phyloP scores from a whole-genome alignment of 352 stramenopile species.

The Phytophthora tentaculata region DNA sequence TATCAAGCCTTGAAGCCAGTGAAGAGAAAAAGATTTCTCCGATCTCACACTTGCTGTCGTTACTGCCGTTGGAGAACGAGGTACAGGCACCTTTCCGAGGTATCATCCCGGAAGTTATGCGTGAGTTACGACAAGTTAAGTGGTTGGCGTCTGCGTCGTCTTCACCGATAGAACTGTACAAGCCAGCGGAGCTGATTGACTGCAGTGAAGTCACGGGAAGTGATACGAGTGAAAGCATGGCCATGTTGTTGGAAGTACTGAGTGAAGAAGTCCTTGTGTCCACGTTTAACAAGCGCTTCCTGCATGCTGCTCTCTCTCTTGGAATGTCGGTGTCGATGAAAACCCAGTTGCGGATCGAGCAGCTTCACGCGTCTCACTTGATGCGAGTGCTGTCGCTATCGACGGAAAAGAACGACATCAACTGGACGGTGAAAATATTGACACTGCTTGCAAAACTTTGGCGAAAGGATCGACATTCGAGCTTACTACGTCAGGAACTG shows the following conservation, averaged over 20 bases:
- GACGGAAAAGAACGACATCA: constrained; percentile 41
- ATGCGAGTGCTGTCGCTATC: constrained; percentile 57
- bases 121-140: constrained; percentile 52
- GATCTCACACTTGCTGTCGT: constrained; percentile 46
- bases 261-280: constrained; percentile 33
- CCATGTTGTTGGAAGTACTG: constrained; percentile 19
- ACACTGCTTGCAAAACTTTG: constrained; percentile 62
- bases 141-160: constrained; percentile 47
- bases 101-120: constrained; percentile 67
- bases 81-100: constrained; percentile 74
- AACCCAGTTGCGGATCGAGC: constrained; percentile 66
- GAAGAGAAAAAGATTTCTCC: constrained; percentile 21
- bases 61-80: constrained; percentile 75
- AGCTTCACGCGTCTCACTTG: constrained; percentile 66
- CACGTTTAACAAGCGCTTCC: constrained; percentile 57
- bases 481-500: constrained; percentile 65
- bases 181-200: constrained; percentile 56
- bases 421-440: constrained; percentile 50
- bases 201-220: constrained; percentile 28
- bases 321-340: constrained; percentile 56
- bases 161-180: constrained; percentile 17
- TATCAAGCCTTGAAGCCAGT: constrained; percentile 17
- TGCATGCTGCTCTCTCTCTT: constrained; percentile 52
- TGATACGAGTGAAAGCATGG: constrained; percentile 22
- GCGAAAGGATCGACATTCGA: constrained; percentile 55